Evolutionary conservation across 2,329 filamentous ascomycete species (phyloP).

Genomic region (Cladosporium colombiae): DNA sequence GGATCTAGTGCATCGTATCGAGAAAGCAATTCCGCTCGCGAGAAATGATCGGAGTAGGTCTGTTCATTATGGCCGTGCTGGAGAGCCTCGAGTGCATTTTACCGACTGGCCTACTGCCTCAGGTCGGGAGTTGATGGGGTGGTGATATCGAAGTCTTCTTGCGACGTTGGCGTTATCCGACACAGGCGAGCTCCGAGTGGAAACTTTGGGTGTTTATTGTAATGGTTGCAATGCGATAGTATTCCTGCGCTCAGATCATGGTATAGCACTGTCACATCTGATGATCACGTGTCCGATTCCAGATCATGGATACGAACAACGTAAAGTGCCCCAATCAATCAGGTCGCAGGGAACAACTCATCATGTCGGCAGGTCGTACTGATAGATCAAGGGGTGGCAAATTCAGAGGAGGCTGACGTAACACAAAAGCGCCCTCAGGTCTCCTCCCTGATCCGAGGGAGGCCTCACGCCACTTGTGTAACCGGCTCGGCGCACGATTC

Average conservation of each 20-base stretch:
- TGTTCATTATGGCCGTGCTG: conserved; percentile 1
- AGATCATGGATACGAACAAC: neutral
- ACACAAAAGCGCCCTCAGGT: neutral
- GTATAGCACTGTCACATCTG: no score
- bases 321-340: neutral
- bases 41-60: neutral
- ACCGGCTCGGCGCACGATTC: neutral
- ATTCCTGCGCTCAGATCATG: no score
- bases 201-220: no score
- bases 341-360: neutral
- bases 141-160: neutral
- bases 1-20: neutral
- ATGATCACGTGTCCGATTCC: no score
- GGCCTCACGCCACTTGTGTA: neutral
- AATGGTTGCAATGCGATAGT: no score
- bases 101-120: conserved; percentile 1
- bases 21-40: neutral
- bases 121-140: neutral
- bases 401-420: neutral
- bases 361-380: neutral
- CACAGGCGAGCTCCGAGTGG: no score
- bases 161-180: no score
- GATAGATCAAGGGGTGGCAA: neutral
- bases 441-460: neutral
- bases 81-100: neutral